Conservation (phyloP, 192 early-diverging fungal species). For the Piromyces finnis region DNA sequence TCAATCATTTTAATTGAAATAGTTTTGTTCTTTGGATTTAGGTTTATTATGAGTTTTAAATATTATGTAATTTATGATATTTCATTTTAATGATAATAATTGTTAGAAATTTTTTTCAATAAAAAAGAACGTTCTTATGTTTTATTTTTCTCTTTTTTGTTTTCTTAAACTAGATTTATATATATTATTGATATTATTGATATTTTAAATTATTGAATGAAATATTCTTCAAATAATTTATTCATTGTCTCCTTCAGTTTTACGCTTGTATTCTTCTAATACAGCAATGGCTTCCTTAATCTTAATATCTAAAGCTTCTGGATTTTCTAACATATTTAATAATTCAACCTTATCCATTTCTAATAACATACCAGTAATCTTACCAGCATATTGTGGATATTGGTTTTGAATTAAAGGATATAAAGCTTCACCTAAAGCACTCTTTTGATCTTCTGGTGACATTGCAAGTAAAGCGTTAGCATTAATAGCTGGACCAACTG, state of each 20-base stretch:
- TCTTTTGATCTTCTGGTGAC: constrained; percentile 78
- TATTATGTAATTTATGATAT: too few species aligned
- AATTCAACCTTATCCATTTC: constrained; percentile 97
- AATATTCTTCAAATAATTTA: not conserved
- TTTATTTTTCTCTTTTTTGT: too few species aligned
- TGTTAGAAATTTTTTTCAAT: too few species aligned
- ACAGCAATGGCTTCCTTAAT: constrained; percentile 74
- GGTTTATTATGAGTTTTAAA: too few species aligned
- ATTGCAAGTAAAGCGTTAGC: constrained; percentile 67
- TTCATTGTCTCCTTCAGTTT: not conserved
- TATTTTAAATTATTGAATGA: too few species aligned
- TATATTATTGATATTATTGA: too few species aligned
- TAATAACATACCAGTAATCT: constrained; percentile 97
- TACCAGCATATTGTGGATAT: constrained; percentile 66
- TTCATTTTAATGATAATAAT: too few species aligned
- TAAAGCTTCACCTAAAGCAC: constrained; percentile 86
- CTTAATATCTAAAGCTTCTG: constrained; percentile 60
- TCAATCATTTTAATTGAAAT: too few species aligned
- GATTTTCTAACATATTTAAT: constrained; percentile 69
- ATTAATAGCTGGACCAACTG: constrained; percentile 27
- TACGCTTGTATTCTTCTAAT: constrained; percentile 42
- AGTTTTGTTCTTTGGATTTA: too few species aligned
- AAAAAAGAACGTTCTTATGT: too few species aligned
- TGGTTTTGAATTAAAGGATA: constrained; percentile 68
- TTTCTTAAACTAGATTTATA: too few species aligned